phyloP scores from a whole-genome alignment of 2,329 filamentous ascomycete genomes.

The Rugonectria rugulosa region DNA sequence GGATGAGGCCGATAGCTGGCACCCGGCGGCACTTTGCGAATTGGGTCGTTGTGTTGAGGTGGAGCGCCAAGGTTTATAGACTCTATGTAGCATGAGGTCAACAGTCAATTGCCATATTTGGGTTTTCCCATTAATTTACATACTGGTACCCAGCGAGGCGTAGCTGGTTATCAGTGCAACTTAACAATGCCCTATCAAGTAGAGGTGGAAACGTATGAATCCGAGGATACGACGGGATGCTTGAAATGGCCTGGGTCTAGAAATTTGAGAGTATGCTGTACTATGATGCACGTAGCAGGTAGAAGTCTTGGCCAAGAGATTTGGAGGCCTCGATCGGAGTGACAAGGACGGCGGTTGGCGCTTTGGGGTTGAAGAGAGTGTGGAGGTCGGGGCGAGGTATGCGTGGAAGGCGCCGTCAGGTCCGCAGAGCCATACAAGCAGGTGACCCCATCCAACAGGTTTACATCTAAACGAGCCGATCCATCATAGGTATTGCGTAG shows the following conservation, averaged over 20 bases:
- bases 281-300: too few relatives aligned
- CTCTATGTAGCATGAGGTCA: too few relatives aligned
- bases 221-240: not conserved
- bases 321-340: slow-evolving; percentile 14
- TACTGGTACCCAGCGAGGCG: too few relatives aligned
- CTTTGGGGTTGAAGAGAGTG: not conserved
- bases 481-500: too few relatives aligned
- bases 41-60: not conserved
- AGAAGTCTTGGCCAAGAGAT: slow-evolving; percentile 4
- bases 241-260: not conserved
- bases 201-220: too few relatives aligned
- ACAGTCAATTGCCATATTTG: too few relatives aligned
- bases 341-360: not conserved
- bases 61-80: slow-evolving; percentile 1
- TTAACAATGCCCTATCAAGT: too few relatives aligned
- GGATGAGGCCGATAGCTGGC: not conserved
- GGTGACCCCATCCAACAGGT: slow-evolving; percentile 17
- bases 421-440: slow-evolving; percentile 23
- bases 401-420: slow-evolving; percentile 4
- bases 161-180: too few relatives aligned
- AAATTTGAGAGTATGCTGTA: too few relatives aligned
- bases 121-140: too few relatives aligned
- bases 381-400: not conserved
- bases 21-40: not conserved
- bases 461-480: too few relatives aligned